Evolutionary conservation across 345 rosid genomes (phyloP), one percentile per base, ranked within the genome.

Genomic region (Iberis pinnata): DNA sequence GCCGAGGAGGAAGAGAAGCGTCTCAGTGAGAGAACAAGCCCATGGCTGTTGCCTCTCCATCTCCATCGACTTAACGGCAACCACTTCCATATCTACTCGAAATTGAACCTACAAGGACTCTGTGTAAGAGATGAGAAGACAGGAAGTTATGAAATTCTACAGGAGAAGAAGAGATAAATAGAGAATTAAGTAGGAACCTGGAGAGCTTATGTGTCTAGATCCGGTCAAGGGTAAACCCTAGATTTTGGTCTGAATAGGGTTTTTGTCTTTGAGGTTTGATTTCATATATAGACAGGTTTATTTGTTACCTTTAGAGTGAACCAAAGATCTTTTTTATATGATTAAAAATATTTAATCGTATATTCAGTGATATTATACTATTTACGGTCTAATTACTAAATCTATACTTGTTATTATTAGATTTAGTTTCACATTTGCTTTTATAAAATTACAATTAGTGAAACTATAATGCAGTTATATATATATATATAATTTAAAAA

Each of bases 61-160:
- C 62, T 67, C 73, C 64, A 58, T 48, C 43, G 69, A 64, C 37
- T 43, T 61, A 38, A 50, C 65, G 27, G 67, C 58, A 50, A 38
- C 69, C 57, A 76, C 63, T 68, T 72, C 75, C 84, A 81, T 76
- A 54, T 70, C 64, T 56, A 38, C 67, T 31, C 7, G n/a, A n/a
- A n/a, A n/a, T n/a, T n/a, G n/a, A n/a, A n/a, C n/a, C 41, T 19
- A 52, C 8, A 13, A 39, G 49, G 52, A 67, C 37, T 56, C 17
- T 26, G 31, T 47, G 61, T 17, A 56, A 27, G 19, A 65, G 18
- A 67, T 52, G 54, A 42, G n/a, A 6, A 56, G 60, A 63, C 47
- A 44, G 18, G 43, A 42, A 29, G 18, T 37, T 37, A 49, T 13
- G 16, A 18, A 24, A 25, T 14, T 9, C 19, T 18, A 32, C 13